Conservation (phyloP, 2,329 filamentous ascomycete genomes). For the Aspergillus fumigatus region DNA sequence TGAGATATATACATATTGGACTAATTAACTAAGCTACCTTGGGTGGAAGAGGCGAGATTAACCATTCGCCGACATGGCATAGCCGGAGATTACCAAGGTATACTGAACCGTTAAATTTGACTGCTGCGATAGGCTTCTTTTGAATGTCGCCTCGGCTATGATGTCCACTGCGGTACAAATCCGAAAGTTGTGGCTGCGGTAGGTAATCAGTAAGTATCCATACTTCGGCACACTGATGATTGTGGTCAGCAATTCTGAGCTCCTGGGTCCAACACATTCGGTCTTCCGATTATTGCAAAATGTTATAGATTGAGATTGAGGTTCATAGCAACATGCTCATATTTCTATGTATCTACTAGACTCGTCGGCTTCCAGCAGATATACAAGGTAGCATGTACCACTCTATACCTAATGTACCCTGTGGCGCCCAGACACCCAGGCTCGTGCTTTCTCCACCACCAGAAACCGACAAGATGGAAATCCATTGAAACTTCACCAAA, state of each 20-base stretch:
- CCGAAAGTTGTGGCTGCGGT: background rate
- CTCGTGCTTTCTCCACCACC: background rate
- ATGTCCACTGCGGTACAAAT: background rate
- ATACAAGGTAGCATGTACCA: background rate
- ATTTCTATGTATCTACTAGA: background rate
- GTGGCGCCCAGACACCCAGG: background rate
- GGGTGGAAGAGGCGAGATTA: background rate
- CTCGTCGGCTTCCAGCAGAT: background rate
- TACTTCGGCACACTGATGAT: too few species aligned
- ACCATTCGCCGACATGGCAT: background rate
- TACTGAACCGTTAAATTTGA: background rate
- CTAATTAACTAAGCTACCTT: background rate
- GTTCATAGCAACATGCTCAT: background rate
- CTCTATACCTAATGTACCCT: background rate
- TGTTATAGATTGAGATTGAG: background rate
- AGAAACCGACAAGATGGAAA: background rate
- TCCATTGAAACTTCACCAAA: background rate
- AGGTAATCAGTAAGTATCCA: too few species aligned
- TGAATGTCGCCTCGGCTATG: background rate
- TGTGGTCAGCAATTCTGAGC: background rate
- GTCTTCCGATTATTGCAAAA: background rate
- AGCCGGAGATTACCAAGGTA: background rate
- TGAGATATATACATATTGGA: background rate
- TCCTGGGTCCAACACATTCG: background rate
- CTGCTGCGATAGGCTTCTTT: background rate